phyloP scores from a whole-genome alignment of 2,329 filamentous ascomycete species.

The Pyrenophora seminiperda region DNA sequence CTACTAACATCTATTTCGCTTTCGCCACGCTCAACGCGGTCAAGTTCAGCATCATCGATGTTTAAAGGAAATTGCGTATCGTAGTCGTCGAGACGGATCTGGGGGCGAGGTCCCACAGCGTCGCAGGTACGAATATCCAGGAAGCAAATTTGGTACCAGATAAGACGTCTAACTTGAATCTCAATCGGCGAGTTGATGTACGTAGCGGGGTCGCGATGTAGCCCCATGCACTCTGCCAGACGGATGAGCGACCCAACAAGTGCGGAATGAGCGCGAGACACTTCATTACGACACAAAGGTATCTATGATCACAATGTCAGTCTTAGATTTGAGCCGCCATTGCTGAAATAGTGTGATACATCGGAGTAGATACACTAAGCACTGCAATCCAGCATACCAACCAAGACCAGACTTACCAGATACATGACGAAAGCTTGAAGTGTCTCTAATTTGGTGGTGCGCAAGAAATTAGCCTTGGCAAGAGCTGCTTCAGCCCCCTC shows the following conservation, averaged over 20 bases:
- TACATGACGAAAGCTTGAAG: constrained; percentile 80
- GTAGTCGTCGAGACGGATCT: constrained; percentile 75
- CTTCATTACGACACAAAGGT: constrained; percentile 71
- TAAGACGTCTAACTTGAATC: constrained; percentile 70
- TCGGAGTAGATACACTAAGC: too few species aligned
- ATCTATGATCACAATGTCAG: constrained; percentile 55
- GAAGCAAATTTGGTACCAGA: constrained; percentile 81
- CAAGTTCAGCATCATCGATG: constrained; percentile 69
- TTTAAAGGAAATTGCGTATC: constrained; percentile 75
- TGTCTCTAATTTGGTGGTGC: constrained; percentile 74
- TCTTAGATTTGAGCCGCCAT: neutral
- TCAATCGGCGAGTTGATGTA: constrained; percentile 71
- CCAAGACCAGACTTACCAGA: constrained; percentile 59
- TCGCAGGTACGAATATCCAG: constrained; percentile 77
- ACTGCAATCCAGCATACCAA: too few species aligned
- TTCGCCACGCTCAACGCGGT: constrained; percentile 32
- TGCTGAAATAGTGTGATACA: too few species aligned
- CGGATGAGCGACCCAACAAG: constrained; percentile 73
- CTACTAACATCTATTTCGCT: constrained; percentile 49
- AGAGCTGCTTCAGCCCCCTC: constrained; percentile 70
- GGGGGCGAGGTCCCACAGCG: constrained; percentile 71
- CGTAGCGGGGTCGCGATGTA: constrained; percentile 71
- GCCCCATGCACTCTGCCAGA: constrained; percentile 76
- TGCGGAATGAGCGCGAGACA: constrained; percentile 75
- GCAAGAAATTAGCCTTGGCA: constrained; percentile 70